These are phyloP conservation scores for Scleroderma bovista DNA, from an alignment of 768 basidiomycete genomes.

Conservation along the genomic window DNA sequence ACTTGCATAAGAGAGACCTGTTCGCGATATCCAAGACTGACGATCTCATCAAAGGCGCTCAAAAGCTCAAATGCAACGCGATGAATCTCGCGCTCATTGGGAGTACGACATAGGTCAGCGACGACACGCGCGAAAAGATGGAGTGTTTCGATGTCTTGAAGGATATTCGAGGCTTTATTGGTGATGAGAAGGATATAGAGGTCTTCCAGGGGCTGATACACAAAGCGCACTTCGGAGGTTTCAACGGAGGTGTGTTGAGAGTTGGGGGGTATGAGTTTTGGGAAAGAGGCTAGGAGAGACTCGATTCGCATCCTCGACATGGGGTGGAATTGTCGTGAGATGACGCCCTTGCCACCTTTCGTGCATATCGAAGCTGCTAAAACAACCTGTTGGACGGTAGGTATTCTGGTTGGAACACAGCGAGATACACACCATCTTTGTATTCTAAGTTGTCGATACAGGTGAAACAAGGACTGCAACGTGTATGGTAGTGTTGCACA, in stretches of 20 bases:
- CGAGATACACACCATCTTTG: slow-evolving; percentile 19
- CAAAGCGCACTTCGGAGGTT: slow-evolving; percentile 91
- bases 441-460: too few relatives aligned
- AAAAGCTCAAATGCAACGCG: slow-evolving; percentile 91
- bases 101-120: slow-evolving; percentile 82
- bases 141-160: slow-evolving; percentile 96
- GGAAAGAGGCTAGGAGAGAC: slow-evolving; percentile 93
- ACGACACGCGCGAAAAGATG: slow-evolving; percentile 93
- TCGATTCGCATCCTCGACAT: slow-evolving; percentile 92
- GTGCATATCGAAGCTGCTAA: slow-evolving; percentile 94
- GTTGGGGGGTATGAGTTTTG: slow-evolving; percentile 92
- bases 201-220: slow-evolving; percentile 95
- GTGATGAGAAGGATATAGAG: slow-evolving; percentile 97
- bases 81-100: slow-evolving; percentile 84
- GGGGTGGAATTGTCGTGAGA: slow-evolving; percentile 94
- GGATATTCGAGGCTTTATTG: slow-evolving; percentile 97
- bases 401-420: neutral
- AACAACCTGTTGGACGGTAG: slow-evolving; percentile 58
- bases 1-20: slow-evolving; percentile 76
- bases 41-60: slow-evolving; percentile 94
- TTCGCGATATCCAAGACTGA: slow-evolving; percentile 83
- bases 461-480: neutral
- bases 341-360: slow-evolving; percentile 89
- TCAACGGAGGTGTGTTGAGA: slow-evolving; percentile 97
- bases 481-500: too few relatives aligned